Base-by-base conservation (phyloP, 495 filamentous ascomycete species). In the Neurospora sp. region DNA sequence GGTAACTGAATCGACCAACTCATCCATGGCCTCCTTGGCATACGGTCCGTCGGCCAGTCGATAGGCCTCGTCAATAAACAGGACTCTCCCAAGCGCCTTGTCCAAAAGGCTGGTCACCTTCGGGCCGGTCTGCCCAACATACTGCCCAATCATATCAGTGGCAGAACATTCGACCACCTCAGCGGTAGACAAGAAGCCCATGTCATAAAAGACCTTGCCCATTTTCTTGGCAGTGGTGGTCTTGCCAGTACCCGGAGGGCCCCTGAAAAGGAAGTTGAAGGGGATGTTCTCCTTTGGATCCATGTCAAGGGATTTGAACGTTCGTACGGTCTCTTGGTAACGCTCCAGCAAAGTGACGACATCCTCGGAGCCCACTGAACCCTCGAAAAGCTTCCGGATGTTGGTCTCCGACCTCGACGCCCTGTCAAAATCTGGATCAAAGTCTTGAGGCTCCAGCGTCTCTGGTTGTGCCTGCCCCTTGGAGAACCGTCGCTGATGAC, bases 31-130 rank as follows among this genome's bases (percentile, higher is more conserved):
- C 77, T 93, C 92, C 70, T 88, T 87, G 0, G 88, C 90, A 74
- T 89, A 93, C 3, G 81, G 76, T 1, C 86, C 89, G 11, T 87
- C 84, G 1, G 82, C 82, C 23, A 92, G 84, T 0, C 89, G 83
- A 74, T 92, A 91, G 0, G 90, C 90, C 74, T 92, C 90, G 72
- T 92, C 90, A n/a, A 92, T 81, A 71, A 91, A 89, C 1, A 92
- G 84, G 1, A 92, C 87, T 70, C 86, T 87, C 1, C 90, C 90
- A 0, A 90, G 84, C 0, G 86, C 88, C 40, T 83, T 84, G 48
- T 92, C 89, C 0, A n/a, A n/a, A n/a, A n/a, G n/a, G n/a, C n/a
- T n/a, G n/a, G n/a, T n/a, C n/a, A n/a, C n/a, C n/a, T n/a, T n/a
- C n/a, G n/a, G n/a, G n/a, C n/a, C 88, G 0, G 90, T 91, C 0